Evolutionary conservation across 306 rosid species (phyloP), one percentile per base, ranked within the genome.

Genomic region (Citrullus colocynthis): DNA sequence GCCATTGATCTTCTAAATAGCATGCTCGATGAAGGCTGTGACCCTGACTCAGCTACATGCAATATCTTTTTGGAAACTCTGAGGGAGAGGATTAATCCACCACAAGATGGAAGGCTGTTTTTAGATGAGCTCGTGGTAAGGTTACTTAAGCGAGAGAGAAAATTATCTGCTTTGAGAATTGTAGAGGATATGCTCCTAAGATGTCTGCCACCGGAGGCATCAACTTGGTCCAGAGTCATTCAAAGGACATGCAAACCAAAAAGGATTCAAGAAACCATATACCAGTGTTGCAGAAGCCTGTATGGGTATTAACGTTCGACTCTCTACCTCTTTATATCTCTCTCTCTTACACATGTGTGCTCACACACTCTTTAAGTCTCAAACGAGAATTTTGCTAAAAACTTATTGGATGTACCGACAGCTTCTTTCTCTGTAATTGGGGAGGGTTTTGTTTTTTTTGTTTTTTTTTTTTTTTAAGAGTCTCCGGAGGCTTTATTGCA

Each of bases 81-180:
- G 80, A 82, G 88, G 81, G 93, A 90, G 71, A 87, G 86, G 71
- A 71, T 89, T 39, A 70, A 88, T 74, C 97, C 96, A 0, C 93
- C 92, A 74, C 92, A 86, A 88, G 97, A 92, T 85, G 98, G 96
- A 78, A 86, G 88, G 65, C 92, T 84, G 74, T 95, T 95, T 83
- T 85, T 95, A 55, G 94, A 95, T 78, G 98, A 87, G 88, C 97
- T 95, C 70, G 92, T 84, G 34, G 87, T 89, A 24, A 89, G 96
- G 69, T 82, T 95, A 74, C 65, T 83, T 80, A 92, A 88, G 88
- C 83, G 83, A 71, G 90, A 92, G 18, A 89, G 88, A 81, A 78
- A 69, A 4, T 14, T 55, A 76, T 89, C 90, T 82, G 96, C 97
- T 85, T 83, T 85, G 65, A 83, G 65, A 66, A 83, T 89, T 80